phyloP scores from a whole-genome alignment of 805 yeast species.

The Metschnikowia dekortorum region DNA sequence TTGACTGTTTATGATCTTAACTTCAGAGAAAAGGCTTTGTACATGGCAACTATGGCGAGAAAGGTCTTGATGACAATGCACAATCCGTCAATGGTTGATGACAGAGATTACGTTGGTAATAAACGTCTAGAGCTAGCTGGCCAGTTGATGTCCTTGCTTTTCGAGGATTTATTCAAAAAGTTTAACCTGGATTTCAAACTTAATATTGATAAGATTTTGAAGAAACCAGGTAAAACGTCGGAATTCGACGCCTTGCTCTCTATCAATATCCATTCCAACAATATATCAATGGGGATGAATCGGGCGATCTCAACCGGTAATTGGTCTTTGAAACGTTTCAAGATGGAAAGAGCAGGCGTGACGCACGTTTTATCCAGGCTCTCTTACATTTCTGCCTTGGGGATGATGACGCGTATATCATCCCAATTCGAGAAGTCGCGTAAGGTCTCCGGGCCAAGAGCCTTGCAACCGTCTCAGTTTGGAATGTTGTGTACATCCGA shows the following conservation, averaged over 20 bases:
- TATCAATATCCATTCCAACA: conserved; percentile 86
- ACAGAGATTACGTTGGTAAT: conserved; percentile 97
- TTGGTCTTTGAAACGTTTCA: conserved; percentile 97
- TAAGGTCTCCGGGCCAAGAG: conserved; percentile 98
- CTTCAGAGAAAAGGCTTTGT: conserved; percentile 89
- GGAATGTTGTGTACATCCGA: conserved; percentile 99
- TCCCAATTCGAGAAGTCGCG: conserved; percentile 98
- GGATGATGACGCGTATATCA: conserved; percentile 99
- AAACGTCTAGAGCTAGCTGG: conserved; percentile 97
- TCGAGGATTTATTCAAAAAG: conserved; percentile 95
- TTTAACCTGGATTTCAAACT: conserved; percentile 94
- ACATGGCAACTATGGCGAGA: conserved; percentile 94
- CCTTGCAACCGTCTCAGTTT: conserved; percentile 96
- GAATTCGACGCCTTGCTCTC: conserved; percentile 92
- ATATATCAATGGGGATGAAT: conserved; percentile 89
- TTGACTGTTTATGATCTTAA: conserved; percentile 79
- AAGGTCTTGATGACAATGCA: conserved; percentile 94
- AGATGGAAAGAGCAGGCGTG: conserved; percentile 99
- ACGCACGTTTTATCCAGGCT: conserved; percentile 91
- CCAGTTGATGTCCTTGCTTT: conserved; percentile 87
- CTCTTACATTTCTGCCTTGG: conserved; percentile 90
- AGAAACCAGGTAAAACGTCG: conserved; percentile 89
- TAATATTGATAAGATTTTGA: conserved; percentile 86
- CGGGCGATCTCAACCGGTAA: conserved; percentile 98
- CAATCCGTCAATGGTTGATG: conserved; percentile 94